Base-by-base conservation (phyloP, 441 rosid species). In the Francoa sonchifolia region DNA sequence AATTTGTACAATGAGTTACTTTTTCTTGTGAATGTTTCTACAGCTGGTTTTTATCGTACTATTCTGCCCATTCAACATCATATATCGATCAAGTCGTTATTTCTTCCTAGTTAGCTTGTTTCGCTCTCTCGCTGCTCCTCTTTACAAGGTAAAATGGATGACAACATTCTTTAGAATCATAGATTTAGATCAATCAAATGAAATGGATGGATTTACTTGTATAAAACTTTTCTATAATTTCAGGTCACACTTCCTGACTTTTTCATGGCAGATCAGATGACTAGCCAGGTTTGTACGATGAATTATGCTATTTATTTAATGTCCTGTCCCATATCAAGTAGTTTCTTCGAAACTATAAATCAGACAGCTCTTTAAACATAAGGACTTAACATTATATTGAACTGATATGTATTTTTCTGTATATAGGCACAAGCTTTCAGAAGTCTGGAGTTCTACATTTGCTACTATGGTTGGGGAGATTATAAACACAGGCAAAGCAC, bases 401-500 rank as follows among this genome's bases (percentile, higher is more conserved):
- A n/a, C n/a, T n/a, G n/a, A n/a, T n/a, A n/a, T n/a, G n/a, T n/a
- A n/a, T n/a, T n/a, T n/a, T n/a, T n/a, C n/a, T n/a, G n/a, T n/a
- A n/a, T n/a, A n/a, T n/a, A 60, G 65, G 62, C 56, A 16, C 68
- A 67, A 64, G 66, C 73, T 10, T 47, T 71, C 11, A 56, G 77
- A 44, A 61, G 61, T 36, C 26, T 64, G 8, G 22, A 32, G 21
- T 71, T 60, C 42, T 67, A 71, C 20, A 39, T 71, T 9, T 71
- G 73, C 34, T 49, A 67, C 33, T 72, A 72, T 16, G 66, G 64
- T 14, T 56, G 67, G 62, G 74, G 69, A 55, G 74, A 67, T 47
- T 71, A 47, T 41, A 61, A 13, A 38, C 36, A 2, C 13, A 50
- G 71, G 53, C 6, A 33, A 27, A 64, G 47, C 52, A 67, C 44